Base-by-base conservation (phyloP, 441 rosid species). In the Brassica balearica region DNA sequence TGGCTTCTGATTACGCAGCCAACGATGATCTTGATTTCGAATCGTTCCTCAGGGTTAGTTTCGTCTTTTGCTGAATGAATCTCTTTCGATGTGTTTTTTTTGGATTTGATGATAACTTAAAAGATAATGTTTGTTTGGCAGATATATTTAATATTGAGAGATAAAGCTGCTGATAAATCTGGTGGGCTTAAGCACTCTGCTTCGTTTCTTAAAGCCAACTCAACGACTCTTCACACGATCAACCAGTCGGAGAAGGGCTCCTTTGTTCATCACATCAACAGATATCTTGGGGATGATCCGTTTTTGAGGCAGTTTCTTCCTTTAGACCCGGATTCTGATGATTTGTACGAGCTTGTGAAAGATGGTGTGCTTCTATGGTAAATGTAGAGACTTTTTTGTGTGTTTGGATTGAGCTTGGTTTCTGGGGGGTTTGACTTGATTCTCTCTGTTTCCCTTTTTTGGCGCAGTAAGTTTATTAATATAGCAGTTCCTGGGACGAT, bases 321-420 rank as follows among this genome's bases (percentile, higher is more conserved):
- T 8, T n/a, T 90, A 29, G 90, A 90, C 74, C 91, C 95, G 32
- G 84, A 84, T 58, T 80, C 95, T 0, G 83, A 89, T 72, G 92
- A 83, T 72, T 77, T 90, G 56, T 88, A 85, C 77, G 72, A 88
- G 77, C 90, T 90, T 27, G 89, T 88, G 36, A 90, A 87, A 83
- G 92, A 89, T 84, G 95, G 95, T 65, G 90, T 90, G 61, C 90
- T 90, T 78, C 68, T 90, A 79, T 90, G 95, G 95, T 90, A 92
- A 15, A 76, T 78, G 51, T 41, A 27, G 11, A 58, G 12, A 9
- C 6, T 3, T 36, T 34, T 61, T 29, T 72, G 27, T 9, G 32
- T 55, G 32, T 55, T 56, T 23, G 41, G 32, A 7, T 20, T n/a
- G 55, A 10, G 20, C 64, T 60, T 60, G 58, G 68, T 65, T 62